phyloP scores from a whole-genome alignment of 2,329 filamentous ascomycete species.

The Coniella vitis region DNA sequence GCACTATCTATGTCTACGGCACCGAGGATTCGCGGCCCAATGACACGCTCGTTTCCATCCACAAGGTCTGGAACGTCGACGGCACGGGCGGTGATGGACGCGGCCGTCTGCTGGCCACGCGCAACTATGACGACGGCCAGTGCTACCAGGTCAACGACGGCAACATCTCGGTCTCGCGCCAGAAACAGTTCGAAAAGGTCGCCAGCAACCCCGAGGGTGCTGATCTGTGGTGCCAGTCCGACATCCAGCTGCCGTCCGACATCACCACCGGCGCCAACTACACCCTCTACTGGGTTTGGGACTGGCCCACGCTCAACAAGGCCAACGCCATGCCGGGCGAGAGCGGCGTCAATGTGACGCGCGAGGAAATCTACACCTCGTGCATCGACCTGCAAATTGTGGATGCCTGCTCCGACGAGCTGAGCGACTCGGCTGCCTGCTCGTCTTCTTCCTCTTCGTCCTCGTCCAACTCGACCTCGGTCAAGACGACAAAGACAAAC shows the following conservation, averaged over 20 bases:
- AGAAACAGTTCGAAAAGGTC: conserved; percentile 43
- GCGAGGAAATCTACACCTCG: conserved; percentile 32
- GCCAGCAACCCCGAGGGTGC: conserved; percentile 45
- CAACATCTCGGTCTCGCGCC: conserved; percentile 52
- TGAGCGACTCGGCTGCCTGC: conserved; percentile 30
- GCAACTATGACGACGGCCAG: conserved; percentile 82
- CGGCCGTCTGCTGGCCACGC: conserved; percentile 67
- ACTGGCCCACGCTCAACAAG: conserved; percentile 63
- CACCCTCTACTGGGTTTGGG: conserved; percentile 95
- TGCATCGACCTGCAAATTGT: conserved; percentile 36
- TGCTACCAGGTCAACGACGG: conserved; percentile 74
- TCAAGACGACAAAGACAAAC: conserved; percentile 15
- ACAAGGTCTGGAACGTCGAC: conserved; percentile 69
- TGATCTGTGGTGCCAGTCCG: conserved; percentile 73
- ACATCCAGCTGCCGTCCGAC: conserved; percentile 67
- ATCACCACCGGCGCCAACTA: conserved; percentile 57
- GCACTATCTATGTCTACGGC: conserved; percentile 70
- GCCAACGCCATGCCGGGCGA: conserved; percentile 24
- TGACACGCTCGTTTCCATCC: conserved; percentile 43
- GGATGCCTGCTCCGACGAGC: conserved; percentile 27
- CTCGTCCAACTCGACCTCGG: too few species aligned
- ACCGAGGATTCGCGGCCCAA: conserved; percentile 50
- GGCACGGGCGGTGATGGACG: conserved; percentile 75
- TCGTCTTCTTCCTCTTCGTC: too few species aligned
- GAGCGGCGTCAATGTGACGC: conserved; percentile 27